Percentiles rank a stretch among this genome's conserved stretches.
phyloP scores from a whole-genome alignment of 305 asterid genomes.

The Solanum hybrid region DNA sequence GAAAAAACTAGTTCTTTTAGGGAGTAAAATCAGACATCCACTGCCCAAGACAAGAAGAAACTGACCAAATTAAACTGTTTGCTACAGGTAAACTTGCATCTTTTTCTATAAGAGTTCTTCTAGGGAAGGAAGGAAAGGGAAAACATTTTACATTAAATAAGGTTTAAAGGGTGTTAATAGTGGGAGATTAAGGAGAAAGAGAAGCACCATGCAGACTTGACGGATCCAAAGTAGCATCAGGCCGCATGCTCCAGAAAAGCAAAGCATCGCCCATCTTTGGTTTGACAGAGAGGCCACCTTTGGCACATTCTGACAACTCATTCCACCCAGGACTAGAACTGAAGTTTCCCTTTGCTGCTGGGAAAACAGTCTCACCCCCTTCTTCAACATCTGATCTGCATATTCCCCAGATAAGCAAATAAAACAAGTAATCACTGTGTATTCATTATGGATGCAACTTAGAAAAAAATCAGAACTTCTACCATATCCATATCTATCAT shows the following conservation, averaged over 20 bases:
- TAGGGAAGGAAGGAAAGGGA: not conserved
- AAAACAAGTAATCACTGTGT: not conserved
- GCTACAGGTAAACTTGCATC: not conserved
- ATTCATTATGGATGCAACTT: not conserved
- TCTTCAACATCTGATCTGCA: slow-evolving; percentile 86
- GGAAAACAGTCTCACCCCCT: slow-evolving; percentile 88
- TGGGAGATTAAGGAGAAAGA: not conserved
- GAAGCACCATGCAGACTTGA: slow-evolving; percentile 62
- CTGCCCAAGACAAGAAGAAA: not conserved
- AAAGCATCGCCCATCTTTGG: slow-evolving; percentile 71
- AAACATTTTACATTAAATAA: not conserved
- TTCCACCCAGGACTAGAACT: slow-evolving; percentile 44
- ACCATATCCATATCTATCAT: not conserved
- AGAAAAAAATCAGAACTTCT: not conserved
- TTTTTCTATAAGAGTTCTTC: not conserved
- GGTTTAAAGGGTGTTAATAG: not conserved
- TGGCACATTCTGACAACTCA: slow-evolving; percentile 60
- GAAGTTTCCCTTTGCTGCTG: slow-evolving; percentile 51
- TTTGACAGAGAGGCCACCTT: slow-evolving; percentile 52
- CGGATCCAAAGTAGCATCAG: slow-evolving; percentile 60
- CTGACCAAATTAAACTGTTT: not conserved
- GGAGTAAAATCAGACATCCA: not conserved
- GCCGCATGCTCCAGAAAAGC: slow-evolving; percentile 80
- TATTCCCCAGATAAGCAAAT: not conserved
- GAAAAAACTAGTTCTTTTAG: not conserved